Percentiles rank a stretch among this genome's conserved stretches.
Evolutionary conservation across 257 asterid genomes (phyloP).

Genomic region (Gynochthodes officinalis): DNA sequence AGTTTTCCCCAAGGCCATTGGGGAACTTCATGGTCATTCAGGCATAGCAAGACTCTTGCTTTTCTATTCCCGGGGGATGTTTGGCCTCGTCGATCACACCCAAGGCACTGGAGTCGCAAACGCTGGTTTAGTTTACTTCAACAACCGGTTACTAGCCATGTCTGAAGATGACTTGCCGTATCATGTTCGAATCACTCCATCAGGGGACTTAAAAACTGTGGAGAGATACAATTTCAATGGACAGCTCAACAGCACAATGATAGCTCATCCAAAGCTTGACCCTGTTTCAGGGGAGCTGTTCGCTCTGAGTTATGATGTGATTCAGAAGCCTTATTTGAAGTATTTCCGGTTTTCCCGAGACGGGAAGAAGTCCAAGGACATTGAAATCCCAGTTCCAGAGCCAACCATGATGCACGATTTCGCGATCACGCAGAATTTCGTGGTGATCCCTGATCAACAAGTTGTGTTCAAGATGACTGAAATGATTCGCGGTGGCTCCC

Average conservation of each 20-base stretch:
- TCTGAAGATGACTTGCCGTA: slow-evolving; percentile 96
- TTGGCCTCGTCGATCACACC: slow-evolving; percentile 59
- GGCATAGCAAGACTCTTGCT: slow-evolving; percentile 84
- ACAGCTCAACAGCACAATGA: slow-evolving; percentile 73
- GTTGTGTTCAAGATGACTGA: slow-evolving; percentile 92
- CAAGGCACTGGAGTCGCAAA: slow-evolving; percentile 92
- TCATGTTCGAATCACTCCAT: slow-evolving; percentile 57
- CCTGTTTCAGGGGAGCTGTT: slow-evolving; percentile 84
- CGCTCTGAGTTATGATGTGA: slow-evolving; percentile 85
- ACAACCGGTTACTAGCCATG: slow-evolving; percentile 78
- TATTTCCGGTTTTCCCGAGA: slow-evolving; percentile 58
- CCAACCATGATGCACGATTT: slow-evolving; percentile 99
- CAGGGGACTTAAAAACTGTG: slow-evolving; percentile 72
- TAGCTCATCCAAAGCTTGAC: slow-evolving; percentile 95
- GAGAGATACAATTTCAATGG: slow-evolving; percentile 57
- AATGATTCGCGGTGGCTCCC: slow-evolving; percentile 92
- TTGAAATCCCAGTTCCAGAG: slow-evolving; percentile 74
- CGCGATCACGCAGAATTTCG: slow-evolving; percentile 83
- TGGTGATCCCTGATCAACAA: slow-evolving; percentile 86
- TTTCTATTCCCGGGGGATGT: slow-evolving; percentile 79
- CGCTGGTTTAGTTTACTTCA: slow-evolving; percentile 88
- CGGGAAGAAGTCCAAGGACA: slow-evolving; percentile 71
- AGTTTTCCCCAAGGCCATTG: slow-evolving; percentile 93
- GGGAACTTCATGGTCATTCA: slow-evolving; percentile 90
- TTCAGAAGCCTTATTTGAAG: slow-evolving; percentile 80